Base-by-base conservation (phyloP, 768 basidiomycete species). In the Boletus sp. region DNA sequence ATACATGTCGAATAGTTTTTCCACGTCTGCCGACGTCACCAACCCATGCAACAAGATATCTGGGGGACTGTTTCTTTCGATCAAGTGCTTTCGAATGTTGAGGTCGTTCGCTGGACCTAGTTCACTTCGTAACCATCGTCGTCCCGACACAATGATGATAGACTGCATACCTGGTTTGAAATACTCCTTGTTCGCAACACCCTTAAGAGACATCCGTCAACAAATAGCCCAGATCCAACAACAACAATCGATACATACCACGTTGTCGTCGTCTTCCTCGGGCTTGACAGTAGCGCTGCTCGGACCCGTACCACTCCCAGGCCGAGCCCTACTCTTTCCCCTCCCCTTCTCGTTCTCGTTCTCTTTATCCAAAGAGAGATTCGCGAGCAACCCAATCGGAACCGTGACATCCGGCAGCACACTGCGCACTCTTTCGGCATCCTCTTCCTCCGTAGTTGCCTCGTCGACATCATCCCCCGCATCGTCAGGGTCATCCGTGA, bases 1-100 rank as follows among this genome's bases (percentile, higher is more conserved):
- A 33, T 62, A 91, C 89, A 93, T 90, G 35, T 89, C 79, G 62
- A 93, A 94, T n/a, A 94, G 72, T 60, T 86, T 86, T 56, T 92
- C 87, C 3, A 92, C 90, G 58, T 93, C 91, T 47, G 83, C 82
- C 0, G 87, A 82, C 1, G 83, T 85, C 36, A 94, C 89, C 20
- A 94, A 73, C 10, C 89, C 89, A 62, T 92, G 90, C 2, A 90
- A 81, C 41, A 93, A 67, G 54, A 94, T 91, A 63, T 92, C 90
- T 0, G 91, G 91, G 1, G 89, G 87, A 61, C 82, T 87, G 60
- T 90, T 87, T 56, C 82, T 85, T 64, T 91, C 89, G 46, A 92
- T 90, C 64, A 91, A 70, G 29, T 79, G 77, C 54, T 86, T 86
- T 9, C 90, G 81, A 50, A 87, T 84, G 17, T 73, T 78, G 42